Evolutionary conservation across 2,329 filamentous ascomycete genomes (phyloP).

Genomic region (Ophiostoma piceae): DNA sequence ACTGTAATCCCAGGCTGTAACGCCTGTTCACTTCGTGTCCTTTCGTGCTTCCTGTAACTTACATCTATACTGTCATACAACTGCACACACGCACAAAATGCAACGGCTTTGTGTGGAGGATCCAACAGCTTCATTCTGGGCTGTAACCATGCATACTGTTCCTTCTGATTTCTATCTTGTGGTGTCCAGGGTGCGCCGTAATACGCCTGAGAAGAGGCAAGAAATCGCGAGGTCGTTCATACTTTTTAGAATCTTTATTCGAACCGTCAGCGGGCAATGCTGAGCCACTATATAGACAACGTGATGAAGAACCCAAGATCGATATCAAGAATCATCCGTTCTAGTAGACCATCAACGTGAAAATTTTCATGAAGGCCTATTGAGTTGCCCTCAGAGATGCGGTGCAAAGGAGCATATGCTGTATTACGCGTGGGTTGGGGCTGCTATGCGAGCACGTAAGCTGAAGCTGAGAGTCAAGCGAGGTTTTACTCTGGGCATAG

Average conservation of each 20-base stretch:
- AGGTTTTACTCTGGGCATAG: neutral
- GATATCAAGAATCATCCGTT: too few species aligned
- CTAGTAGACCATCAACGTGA: too few species aligned
- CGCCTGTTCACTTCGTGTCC: neutral
- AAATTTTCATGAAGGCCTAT: too few species aligned
- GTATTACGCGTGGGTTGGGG: neutral
- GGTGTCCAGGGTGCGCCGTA: neutral
- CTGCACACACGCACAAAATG: neutral
- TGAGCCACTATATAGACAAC: neutral
- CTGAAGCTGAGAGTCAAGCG: neutral
- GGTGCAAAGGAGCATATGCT: neutral
- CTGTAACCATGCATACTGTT: neutral
- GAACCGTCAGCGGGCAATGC: neutral
- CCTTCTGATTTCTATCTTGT: neutral
- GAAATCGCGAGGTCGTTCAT: neutral
- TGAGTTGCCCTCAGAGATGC: neutral
- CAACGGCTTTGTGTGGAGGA: conserved; percentile 1
- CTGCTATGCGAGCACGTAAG: neutral
- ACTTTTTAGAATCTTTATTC: neutral
- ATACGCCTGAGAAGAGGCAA: neutral
- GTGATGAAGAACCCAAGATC: neutral
- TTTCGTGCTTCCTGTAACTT: conserved; percentile 5
- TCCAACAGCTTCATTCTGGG: neutral
- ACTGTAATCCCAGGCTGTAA: neutral
- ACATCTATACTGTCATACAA: neutral